Evolutionary conservation across 116 monocot species (phyloP).

Genomic region (Posidonia oceanica): DNA sequence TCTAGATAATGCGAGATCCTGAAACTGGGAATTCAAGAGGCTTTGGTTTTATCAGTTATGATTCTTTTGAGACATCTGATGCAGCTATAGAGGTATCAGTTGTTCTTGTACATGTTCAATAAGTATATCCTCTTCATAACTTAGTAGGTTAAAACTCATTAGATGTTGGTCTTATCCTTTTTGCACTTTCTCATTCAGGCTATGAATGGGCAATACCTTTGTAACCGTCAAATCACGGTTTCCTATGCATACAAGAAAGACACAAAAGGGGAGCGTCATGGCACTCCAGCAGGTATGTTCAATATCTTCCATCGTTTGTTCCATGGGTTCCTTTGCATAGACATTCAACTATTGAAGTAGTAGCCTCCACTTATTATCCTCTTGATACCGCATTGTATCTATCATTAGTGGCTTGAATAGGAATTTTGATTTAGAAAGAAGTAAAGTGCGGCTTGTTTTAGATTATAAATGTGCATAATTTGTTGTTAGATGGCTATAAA

Average conservation of each 20-base stretch:
- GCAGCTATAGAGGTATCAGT: slow-evolving; percentile 77
- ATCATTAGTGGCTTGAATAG: too few species aligned
- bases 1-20: slow-evolving; percentile 92
- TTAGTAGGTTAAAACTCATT: background rate
- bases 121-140: background rate
- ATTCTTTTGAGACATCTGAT: slow-evolving; percentile 95
- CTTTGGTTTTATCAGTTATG: slow-evolving; percentile 97
- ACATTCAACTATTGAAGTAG: background rate
- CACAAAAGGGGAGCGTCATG: slow-evolving; percentile 96
- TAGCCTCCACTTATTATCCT: background rate
- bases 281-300: slow-evolving; percentile 81
- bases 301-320: background rate
- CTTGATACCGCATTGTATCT: too few species aligned
- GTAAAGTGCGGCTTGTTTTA: too few species aligned
- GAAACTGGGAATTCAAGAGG: slow-evolving; percentile 94
- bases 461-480: too few species aligned
- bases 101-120: background rate
- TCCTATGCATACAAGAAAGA: slow-evolving; percentile 99
- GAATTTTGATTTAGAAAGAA: too few species aligned
- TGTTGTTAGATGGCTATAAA: too few species aligned
- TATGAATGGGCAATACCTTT: slow-evolving; percentile 95
- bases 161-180: background rate
- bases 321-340: background rate
- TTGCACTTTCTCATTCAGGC: slow-evolving; percentile 36
- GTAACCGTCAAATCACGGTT: slow-evolving; percentile 85